Percentiles rank a stretch among this genome's conserved stretches.
phyloP scores from a whole-genome alignment of 352 stramenopile species.

The Pythium phragmitis region DNA sequence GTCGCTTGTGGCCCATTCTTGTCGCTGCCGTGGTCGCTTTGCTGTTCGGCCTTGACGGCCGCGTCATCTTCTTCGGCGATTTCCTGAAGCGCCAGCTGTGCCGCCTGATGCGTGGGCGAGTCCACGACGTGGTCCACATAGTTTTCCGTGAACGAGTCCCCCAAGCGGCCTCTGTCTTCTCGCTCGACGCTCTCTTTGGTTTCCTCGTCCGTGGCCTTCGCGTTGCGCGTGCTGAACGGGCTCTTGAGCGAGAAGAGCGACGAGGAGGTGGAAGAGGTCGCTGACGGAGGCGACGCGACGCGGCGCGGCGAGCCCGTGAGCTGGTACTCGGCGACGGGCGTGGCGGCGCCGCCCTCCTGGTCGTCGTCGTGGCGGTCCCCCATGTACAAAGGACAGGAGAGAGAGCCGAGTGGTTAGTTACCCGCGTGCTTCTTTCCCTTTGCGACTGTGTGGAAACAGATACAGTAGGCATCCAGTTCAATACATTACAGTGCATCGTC shows the following conservation, averaged over 20 bases:
- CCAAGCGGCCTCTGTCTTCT: conserved; percentile 5
- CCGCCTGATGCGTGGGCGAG: conserved; percentile 4
- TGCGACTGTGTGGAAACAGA: not conserved
- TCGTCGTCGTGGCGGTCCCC: conserved; percentile 18
- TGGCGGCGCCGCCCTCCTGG: conserved; percentile 10
- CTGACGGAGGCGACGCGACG: not conserved
- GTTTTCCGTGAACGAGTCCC: conserved; percentile 17
- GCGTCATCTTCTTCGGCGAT: conserved; percentile 25
- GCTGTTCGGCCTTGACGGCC: conserved; percentile 12
- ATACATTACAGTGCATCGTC: not conserved
- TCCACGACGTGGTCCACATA: conserved; percentile 26
- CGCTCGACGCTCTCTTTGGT: not conserved
- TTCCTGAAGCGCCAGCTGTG: conserved; percentile 7
- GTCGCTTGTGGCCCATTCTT: conserved; percentile 3
- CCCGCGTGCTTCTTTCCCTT: not conserved
- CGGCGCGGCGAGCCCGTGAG: conserved; percentile 25
- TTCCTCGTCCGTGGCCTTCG: conserved; percentile 4
- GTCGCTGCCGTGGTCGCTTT: conserved; percentile 17
- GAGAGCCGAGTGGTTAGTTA: not conserved
- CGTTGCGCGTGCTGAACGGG: conserved; percentile 12
- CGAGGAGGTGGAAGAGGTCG: not conserved
- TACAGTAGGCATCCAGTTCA: not conserved
- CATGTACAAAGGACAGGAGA: conserved; percentile 8
- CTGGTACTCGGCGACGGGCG: conserved; percentile 30
- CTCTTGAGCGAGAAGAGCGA: conserved; percentile 19